A percentile compares a stretch with the other conserved stretches of the same genome.
These are phyloP conservation scores for Anthracocystis panici-leucophaei DNA, from an alignment of 1,284 basidiomycete species.

Conservation along the genomic window DNA sequence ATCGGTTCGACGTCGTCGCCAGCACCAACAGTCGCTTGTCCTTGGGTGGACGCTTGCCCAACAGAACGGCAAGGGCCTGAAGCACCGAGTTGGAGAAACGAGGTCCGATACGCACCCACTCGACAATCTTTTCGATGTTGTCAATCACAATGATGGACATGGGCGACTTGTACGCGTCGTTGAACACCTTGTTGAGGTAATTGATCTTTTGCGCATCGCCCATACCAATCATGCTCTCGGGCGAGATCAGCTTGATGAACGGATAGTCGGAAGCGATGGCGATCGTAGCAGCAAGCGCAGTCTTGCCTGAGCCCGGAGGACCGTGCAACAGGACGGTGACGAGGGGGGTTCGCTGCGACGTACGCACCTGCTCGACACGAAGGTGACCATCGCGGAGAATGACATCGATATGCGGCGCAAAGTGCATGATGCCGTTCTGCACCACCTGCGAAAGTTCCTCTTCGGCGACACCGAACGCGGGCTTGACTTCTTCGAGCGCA, in stretches of 20 bases:
- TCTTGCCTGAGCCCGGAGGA: slow-evolving; percentile 91
- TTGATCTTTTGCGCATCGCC: slow-evolving; percentile 90
- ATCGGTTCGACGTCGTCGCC: slow-evolving; percentile 88
- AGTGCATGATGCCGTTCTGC: slow-evolving; percentile 97
- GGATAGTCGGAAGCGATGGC: slow-evolving; percentile 93
- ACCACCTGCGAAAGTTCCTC: slow-evolving; percentile 94
- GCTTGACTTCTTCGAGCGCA: slow-evolving; percentile 94
- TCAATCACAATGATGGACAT: slow-evolving; percentile 97
- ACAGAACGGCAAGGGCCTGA: slow-evolving; percentile 89
- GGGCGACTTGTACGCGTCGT: slow-evolving; percentile 97
- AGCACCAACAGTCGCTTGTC: slow-evolving; percentile 91
- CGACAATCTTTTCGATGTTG: slow-evolving; percentile 68
- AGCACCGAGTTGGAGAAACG: slow-evolving; percentile 95
- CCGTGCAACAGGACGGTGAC: slow-evolving; percentile 91
- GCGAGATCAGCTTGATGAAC: slow-evolving; percentile 97
- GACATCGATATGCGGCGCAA: slow-evolving; percentile 77
- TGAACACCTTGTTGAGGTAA: slow-evolving; percentile 92
- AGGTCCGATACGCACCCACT: slow-evolving; percentile 96
- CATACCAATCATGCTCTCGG: slow-evolving; percentile 97
- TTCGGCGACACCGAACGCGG: slow-evolving; percentile 97
- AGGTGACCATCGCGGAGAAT: slow-evolving; percentile 89
- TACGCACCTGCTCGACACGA: slow-evolving; percentile 94
- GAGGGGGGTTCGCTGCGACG: slow-evolving; percentile 88
- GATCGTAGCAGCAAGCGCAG: slow-evolving; percentile 93
- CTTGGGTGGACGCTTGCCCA: slow-evolving; percentile 93